phyloP scores from a whole-genome alignment of 768 basidiomycete species.

The Lentinula raphanica region DNA sequence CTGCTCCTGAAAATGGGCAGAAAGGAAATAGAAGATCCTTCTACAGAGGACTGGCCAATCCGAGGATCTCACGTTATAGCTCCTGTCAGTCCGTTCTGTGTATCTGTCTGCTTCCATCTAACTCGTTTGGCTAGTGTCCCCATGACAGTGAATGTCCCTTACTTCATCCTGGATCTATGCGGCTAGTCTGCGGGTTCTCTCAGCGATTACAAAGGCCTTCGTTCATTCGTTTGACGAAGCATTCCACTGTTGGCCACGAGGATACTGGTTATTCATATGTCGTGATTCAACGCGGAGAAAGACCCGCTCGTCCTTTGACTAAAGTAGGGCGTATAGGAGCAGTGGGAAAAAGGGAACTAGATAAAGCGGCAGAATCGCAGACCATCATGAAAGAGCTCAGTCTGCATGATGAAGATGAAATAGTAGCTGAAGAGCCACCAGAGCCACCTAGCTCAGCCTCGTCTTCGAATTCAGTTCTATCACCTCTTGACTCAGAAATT shows the following conservation, averaged over 20 bases:
- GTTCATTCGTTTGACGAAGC: constrained; percentile 85
- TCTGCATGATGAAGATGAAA: constrained; percentile 30
- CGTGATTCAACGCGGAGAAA: constrained; percentile 72
- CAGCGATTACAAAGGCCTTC: constrained; percentile 84
- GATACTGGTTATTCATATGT: constrained; percentile 88
- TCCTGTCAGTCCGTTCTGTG: constrained; percentile 51
- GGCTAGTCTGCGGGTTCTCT: constrained; percentile 73
- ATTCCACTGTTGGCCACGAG: constrained; percentile 79
- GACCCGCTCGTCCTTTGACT: constrained; percentile 43
- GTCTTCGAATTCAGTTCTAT: background rate
- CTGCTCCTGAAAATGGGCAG: constrained; percentile 60
- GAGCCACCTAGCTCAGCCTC: constrained; percentile 7
- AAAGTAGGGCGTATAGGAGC: constrained; percentile 49
- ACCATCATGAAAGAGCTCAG: constrained; percentile 34
- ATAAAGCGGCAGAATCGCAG: constrained; percentile 25
- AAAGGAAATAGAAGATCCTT: constrained; percentile 49
- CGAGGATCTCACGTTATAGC: constrained; percentile 81
- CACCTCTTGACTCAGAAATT: constrained; percentile 18
- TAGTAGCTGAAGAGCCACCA: background rate
- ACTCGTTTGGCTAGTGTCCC: constrained; percentile 60
- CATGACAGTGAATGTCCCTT: constrained; percentile 87
- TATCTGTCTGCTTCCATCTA: constrained; percentile 6
- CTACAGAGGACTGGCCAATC: constrained; percentile 27
- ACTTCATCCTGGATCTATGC: constrained; percentile 44
- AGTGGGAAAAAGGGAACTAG: constrained; percentile 42